Evolutionary conservation across 1,284 basidiomycete species (phyloP).

Genomic region (Neonothopanus nambi): DNA sequence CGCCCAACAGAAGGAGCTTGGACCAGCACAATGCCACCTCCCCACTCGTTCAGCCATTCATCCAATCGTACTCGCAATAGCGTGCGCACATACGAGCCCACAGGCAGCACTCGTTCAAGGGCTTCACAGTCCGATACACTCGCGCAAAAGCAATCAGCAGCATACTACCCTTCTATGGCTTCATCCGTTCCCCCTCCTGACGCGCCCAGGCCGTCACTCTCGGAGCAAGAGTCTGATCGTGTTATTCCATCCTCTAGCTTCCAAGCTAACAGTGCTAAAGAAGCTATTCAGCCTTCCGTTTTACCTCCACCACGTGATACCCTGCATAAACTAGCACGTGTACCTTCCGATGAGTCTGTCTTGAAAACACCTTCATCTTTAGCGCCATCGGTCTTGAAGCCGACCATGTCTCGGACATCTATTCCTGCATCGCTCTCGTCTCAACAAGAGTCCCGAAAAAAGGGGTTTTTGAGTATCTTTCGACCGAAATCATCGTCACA

Average conservation of each 20-base stretch:
- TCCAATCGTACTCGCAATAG: background rate
- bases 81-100: too few species aligned
- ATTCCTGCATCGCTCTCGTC: conserved; percentile 37
- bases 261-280: background rate
- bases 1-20: background rate
- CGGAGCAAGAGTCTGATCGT: background rate
- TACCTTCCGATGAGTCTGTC: conserved; percentile 43
- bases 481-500: conserved; percentile 17
- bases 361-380: conserved; percentile 58
- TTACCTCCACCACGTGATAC: background rate
- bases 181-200: background rate
- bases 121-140: background rate
- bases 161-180: background rate
- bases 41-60: background rate
- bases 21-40: background rate
- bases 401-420: conserved; percentile 36
- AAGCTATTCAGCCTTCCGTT: conserved; percentile 9
- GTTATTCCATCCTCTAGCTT: background rate
- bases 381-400: conserved; percentile 41
- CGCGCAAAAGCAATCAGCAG: background rate
- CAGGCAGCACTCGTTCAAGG: background rate
- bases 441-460: conserved; percentile 32
- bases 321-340: conserved; percentile 12
- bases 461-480: conserved; percentile 37
- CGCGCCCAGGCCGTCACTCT: background rate